Evolutionary conservation across 495 filamentous ascomycete genomes (phyloP).

Genomic region (Neurospora sp.): DNA sequence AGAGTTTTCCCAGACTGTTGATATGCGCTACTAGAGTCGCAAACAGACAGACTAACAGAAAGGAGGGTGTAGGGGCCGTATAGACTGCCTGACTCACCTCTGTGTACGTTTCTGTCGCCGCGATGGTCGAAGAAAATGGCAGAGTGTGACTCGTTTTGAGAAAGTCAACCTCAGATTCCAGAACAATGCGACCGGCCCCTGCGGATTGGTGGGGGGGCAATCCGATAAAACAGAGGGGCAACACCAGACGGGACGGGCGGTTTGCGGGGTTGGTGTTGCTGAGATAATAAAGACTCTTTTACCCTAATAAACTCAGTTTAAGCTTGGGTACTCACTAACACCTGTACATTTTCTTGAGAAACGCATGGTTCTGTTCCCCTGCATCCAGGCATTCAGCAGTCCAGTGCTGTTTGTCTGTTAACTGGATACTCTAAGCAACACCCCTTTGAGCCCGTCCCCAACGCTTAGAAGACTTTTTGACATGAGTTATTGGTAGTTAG

Average conservation of each 20-base stretch:
- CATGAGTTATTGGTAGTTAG: too few relatives aligned
- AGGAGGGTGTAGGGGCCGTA: neutral
- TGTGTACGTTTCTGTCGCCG: neutral
- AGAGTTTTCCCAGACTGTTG: neutral
- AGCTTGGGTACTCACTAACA: neutral
- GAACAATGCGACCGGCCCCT: neutral
- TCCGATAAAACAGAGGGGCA: neutral
- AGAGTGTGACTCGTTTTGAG: slow-evolving; percentile 16
- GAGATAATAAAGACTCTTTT: neutral
- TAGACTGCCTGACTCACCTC: neutral
- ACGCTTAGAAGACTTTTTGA: neutral
- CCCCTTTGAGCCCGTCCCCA: neutral
- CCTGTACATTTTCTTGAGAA: neutral
- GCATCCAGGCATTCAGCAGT: neutral
- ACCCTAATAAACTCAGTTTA: neutral
- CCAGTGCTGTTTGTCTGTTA: neutral
- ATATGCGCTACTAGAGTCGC: neutral
- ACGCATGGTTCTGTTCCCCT: neutral
- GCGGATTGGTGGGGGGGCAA: neutral
- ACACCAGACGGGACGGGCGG: slow-evolving; percentile 7
- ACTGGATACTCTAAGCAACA: neutral
- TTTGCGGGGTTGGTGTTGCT: slow-evolving; percentile 9
- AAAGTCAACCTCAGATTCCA: neutral
- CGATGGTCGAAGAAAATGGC: slow-evolving; percentile 6
- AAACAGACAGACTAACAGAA: neutral